Evolutionary conservation across 2,329 filamentous ascomycete species (phyloP).

Genomic region (Trichoderma pleuroti): DNA sequence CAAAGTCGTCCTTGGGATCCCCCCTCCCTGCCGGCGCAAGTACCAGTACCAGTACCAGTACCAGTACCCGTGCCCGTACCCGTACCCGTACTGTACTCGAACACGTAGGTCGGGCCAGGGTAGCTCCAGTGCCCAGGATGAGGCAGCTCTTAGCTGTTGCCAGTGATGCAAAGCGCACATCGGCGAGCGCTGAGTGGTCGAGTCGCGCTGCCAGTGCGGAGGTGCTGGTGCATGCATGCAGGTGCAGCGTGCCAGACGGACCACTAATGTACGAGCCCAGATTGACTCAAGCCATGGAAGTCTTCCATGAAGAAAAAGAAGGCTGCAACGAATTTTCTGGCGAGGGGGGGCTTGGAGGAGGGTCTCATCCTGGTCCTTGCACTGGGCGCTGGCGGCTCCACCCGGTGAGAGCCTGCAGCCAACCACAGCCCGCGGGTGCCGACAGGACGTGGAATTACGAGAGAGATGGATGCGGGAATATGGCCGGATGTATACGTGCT

Average conservation of each 20-base stretch:
- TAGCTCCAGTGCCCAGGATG: background rate
- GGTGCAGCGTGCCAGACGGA: slow-evolving; percentile 10
- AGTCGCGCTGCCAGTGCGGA: background rate
- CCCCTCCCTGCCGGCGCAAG: background rate
- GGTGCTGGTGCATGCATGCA: slow-evolving; percentile 7
- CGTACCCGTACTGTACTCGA: too few species aligned
- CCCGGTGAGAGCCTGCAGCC: background rate
- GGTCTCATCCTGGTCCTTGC: background rate
- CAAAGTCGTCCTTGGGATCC: background rate
- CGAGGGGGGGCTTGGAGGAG: background rate
- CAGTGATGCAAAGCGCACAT: slow-evolving; percentile 6
- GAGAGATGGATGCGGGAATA: too few species aligned
- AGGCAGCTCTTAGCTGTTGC: background rate
- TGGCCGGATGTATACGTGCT: too few species aligned
- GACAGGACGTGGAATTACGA: background rate
- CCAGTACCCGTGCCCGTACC: too few species aligned
- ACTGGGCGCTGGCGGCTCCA: background rate
- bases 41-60: background rate
- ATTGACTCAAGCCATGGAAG: slow-evolving; percentile 17
- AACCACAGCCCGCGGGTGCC: background rate
- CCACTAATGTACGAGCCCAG: slow-evolving; percentile 13
- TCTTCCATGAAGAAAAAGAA: slow-evolving; percentile 21
- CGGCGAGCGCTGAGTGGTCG: slow-evolving; percentile 4
- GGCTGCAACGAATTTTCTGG: slow-evolving; percentile 17
- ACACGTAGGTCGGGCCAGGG: slow-evolving; percentile 8